Evolutionary conservation across 169 alveolate genomes (phyloP), one percentile per base, ranked within the genome.

Genomic region (Blepharisma undulans): DNA sequence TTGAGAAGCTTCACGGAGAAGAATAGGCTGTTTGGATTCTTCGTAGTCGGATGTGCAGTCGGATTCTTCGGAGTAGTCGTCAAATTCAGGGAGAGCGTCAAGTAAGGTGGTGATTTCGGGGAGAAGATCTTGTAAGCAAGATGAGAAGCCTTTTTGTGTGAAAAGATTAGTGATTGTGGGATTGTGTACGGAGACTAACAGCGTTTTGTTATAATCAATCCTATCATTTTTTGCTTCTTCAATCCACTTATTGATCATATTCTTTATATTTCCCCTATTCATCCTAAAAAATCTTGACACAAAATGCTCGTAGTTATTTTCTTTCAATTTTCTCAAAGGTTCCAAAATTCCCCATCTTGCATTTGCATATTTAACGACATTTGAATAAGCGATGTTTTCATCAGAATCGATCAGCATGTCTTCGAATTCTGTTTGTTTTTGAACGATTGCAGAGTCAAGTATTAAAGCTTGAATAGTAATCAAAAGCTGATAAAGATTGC

Each of bases 401-500:
- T 33, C 89, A 60, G 89, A 33, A 82, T 22, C 71, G 8, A 82
- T 59, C 33, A 21, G 29, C 36, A 25, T 22, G 12, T 21, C 74
- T 59, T 32, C 22, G 36, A 21, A 48, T 30, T 82, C 36, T 59
- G 33, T n/a, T 59, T 22, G 80, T 87, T 98, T 98, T 93, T 94
- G 97, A 84, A 96, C 96, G 14, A 97, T 98, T 76, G 96, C 97
- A 85, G 95, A 97, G 88, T 96, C 95, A 98, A 98, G 97, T 36
- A 98, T 97, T 34, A 98, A 95, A 29, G 98, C 95, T 94, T 97
- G 96, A 25, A 97, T 96, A 16, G 98, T 95, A n/a, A 98, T 93
- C 27, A 97, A 90, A 66, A 98, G 98, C 94, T 97, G 96, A 16
- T 96, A 92, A 19, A 96, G 91, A 29, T 74, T 74, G 4, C 98